phyloP scores from a whole-genome alignment of 768 basidiomycete species.

The Paxillus rubicundulus region DNA sequence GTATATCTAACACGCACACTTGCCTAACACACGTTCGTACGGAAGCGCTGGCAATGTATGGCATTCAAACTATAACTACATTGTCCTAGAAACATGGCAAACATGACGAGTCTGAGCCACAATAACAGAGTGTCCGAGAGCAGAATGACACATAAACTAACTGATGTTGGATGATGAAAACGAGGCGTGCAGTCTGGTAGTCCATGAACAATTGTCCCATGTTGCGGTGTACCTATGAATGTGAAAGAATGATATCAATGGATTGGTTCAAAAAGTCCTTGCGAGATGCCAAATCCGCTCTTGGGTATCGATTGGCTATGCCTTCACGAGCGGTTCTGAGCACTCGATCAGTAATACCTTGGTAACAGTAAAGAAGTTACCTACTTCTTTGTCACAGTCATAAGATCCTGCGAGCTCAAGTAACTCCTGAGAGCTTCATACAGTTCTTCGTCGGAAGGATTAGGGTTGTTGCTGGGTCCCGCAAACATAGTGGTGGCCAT shows the following conservation, averaged over 20 bases:
- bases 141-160: not conserved
- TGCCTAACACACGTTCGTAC: not conserved
- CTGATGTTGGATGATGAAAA: slow-evolving; percentile 6
- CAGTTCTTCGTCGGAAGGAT: slow-evolving; percentile 62
- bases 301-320: slow-evolving; percentile 60
- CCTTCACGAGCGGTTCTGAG: slow-evolving; percentile 61
- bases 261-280: slow-evolving; percentile 66
- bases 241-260: slow-evolving; percentile 64
- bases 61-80: slow-evolving; percentile 4
- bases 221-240: slow-evolving; percentile 36
- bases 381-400: slow-evolving; percentile 71
- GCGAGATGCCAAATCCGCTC: slow-evolving; percentile 54
- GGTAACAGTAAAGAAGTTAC: slow-evolving; percentile 19
- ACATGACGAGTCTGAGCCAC: slow-evolving; percentile 6
- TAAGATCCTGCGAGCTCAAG: slow-evolving; percentile 63
- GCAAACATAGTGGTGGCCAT: slow-evolving; percentile 57
- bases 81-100: slow-evolving; percentile 11
- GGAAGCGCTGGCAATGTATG: slow-evolving; percentile 4
- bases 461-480: slow-evolving; percentile 48
- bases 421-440: slow-evolving; percentile 53
- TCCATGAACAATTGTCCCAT: slow-evolving; percentile 1
- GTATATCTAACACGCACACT: not conserved
- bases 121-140: slow-evolving; percentile 6
- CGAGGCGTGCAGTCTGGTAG: slow-evolving; percentile 1
- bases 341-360: slow-evolving; percentile 1